phyloP scores from a whole-genome alignment of 139 green algal species.

The Coelastrella sp. region DNA sequence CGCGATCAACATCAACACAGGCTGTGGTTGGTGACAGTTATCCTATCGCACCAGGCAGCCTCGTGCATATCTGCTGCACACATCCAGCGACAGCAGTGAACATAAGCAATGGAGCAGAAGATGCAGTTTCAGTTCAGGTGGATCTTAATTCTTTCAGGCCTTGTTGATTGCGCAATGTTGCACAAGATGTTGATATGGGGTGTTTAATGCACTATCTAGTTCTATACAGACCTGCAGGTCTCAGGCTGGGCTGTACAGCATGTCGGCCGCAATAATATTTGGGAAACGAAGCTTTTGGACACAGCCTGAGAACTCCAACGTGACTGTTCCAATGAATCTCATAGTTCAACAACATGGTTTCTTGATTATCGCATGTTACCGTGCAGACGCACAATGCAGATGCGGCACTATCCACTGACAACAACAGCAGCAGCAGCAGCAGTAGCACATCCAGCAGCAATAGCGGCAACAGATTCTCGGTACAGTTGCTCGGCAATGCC shows the following conservation, averaged over 20 bases:
- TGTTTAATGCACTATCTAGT: no score
- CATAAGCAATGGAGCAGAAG: conserved; percentile 28
- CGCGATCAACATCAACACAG: no score
- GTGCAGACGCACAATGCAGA: not conserved
- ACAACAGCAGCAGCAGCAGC: conserved; percentile 18
- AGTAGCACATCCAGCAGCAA: not conserved
- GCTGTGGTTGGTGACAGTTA: not conserved
- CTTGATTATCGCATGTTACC: no score
- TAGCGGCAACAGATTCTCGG: conserved; percentile 2
- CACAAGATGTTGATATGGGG: not conserved
- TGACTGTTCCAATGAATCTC: no score
- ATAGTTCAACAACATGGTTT: no score
- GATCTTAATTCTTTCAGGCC: no score
- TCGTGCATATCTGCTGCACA: conserved; percentile 8
- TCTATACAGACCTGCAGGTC: no score
- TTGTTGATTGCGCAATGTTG: not conserved
- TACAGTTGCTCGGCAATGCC: conserved; percentile 12
- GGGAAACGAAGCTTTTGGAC: no score
- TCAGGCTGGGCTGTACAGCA: no score
- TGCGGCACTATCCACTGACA: not conserved
- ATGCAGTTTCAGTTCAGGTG: conserved; percentile 38
- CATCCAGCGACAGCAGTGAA: not conserved
- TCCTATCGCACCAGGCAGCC: not conserved
- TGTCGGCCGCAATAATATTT: no score
- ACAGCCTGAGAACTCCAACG: no score